Evolutionary conservation across 2,329 filamentous ascomycete genomes (phyloP), one percentile per base, ranked within the genome.

Genomic region (Graphium sp.): DNA sequence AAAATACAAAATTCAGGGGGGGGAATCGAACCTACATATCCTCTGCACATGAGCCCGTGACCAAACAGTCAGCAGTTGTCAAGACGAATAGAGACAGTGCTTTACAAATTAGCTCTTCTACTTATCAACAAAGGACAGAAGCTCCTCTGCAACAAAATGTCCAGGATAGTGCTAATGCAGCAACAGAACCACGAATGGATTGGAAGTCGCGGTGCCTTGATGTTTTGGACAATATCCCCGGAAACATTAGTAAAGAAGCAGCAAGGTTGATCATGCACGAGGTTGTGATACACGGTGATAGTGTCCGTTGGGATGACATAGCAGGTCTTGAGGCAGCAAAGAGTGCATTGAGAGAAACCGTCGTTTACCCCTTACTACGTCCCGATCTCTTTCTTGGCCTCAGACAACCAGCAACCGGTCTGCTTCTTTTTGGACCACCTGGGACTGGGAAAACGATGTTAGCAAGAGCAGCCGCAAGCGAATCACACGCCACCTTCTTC

Each of bases 391-490:
- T 98, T 55, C 89, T 87, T 68, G 89, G 89, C 0, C 62, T 98
- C 8, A 77, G 89, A 22, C 89, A 98, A 46, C 89, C 89, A 13
- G 87, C 89, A 10, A 66, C 84, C 33, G 89, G 89, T 5, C 95
- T 98, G 82, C 62, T 98, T 2, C 62, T 98, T 2, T 98, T 98
- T 45, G 89, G 89, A 0, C 89, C 89, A 2, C 89, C 89, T 0
- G 89, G 89, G n/a, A 98, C 89, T 0, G 89, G 89, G 29, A 98
- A 98, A 52, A 98, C 89, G 0, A 98, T 98, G 89, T 60, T 98
- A 21, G 89, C 89, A 7, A 71, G 89, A 37, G 84, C 83, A 7
- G 87, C 95, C 1, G 89, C 89, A 2, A 95, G 89, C 0, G 89
- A 98, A 50, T 92, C 82, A 2, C 78, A 74, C 41, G 92, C 83